A percentile compares a stretch with the other conserved stretches of the same genome.
Conservation (phyloP, 768 basidiomycete species). For the Porphyrellus cyaneotinctus region DNA sequence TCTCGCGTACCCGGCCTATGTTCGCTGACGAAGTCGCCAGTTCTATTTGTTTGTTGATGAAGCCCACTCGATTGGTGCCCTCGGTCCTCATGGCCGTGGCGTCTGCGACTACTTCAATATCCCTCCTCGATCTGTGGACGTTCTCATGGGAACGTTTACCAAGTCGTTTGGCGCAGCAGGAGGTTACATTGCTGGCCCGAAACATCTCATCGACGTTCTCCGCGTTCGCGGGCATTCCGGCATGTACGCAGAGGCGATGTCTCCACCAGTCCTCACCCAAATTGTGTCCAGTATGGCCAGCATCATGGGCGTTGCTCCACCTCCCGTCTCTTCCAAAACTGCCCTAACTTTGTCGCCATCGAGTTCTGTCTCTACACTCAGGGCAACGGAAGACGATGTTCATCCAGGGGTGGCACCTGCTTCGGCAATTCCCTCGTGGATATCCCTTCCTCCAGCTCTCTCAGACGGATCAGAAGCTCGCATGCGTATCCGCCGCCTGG, state of each 20-base stretch:
- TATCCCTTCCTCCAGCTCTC: conserved; percentile 66
- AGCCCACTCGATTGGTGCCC: conserved; percentile 94
- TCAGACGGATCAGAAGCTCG: conserved; percentile 82
- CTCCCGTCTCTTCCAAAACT: conserved; percentile 30
- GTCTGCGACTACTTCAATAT: conserved; percentile 92
- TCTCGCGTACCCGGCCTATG: conserved; percentile 11
- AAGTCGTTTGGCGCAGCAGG: conserved; percentile 93
- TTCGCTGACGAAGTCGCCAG: conserved; percentile 37
- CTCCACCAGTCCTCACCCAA: conserved; percentile 89
- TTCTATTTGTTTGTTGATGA: conserved; percentile 97
- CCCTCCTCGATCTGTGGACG: conserved; percentile 75
- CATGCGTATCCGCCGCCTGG: conserved; percentile 78
- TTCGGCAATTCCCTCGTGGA: conserved; percentile 68
- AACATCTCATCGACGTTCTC: conserved; percentile 73
- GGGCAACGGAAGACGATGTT: conserved; percentile 38
- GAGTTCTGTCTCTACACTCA: conserved; percentile 25
- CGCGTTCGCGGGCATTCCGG: conserved; percentile 79
- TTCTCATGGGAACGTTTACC: conserved; percentile 99
- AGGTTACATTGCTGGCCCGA: conserved; percentile 89
- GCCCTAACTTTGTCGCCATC: conserved; percentile 29
- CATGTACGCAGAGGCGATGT: conserved; percentile 85
- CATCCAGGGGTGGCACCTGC: conserved; percentile 71
- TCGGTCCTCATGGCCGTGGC: conserved; percentile 93
- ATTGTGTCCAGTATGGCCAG: conserved; percentile 90
- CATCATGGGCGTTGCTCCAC: conserved; percentile 80